These are phyloP conservation scores for Alternaria burnsii DNA, from an alignment of 2,329 filamentous ascomycete species.

Conservation along the genomic window DNA sequence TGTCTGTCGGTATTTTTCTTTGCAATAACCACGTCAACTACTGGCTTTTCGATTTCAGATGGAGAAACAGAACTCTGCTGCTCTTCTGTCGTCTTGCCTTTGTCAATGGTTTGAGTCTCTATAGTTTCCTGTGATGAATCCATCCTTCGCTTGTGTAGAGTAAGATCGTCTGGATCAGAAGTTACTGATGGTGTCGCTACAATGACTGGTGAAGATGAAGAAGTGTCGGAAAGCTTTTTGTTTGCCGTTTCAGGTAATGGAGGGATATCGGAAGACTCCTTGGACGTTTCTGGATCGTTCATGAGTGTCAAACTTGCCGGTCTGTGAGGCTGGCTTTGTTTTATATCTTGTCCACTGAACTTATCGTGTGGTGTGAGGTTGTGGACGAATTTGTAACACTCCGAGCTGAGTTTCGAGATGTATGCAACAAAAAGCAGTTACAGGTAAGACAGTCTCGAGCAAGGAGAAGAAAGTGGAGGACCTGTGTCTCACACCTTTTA, in stretches of 20 bases:
- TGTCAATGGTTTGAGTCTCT: conserved; percentile 14
- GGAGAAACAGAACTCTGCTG: conserved; percentile 8
- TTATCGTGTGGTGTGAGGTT: not conserved
- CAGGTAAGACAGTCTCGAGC: not conserved
- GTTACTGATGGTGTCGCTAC: conserved; percentile 36
- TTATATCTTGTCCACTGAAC: not conserved
- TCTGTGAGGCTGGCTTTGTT: not conserved
- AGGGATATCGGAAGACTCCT: conserved; percentile 14
- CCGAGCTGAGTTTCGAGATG: not conserved
- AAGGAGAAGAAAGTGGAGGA: conserved; percentile 5
- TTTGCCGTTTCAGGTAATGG: conserved; percentile 14
- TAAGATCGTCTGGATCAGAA: conserved; percentile 30
- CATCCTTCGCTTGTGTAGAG: conserved; percentile 24
- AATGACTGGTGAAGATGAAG: conserved; percentile 34
- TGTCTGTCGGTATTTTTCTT: conserved; percentile 26
- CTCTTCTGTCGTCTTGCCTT: not conserved
- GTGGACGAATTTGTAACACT: not conserved
- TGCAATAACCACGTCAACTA: conserved; percentile 9
- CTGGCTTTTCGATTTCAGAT: conserved; percentile 18
- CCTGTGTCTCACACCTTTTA: conserved; percentile 21
- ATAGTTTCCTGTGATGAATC: conserved; percentile 23
- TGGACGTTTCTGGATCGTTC: conserved; percentile 28
- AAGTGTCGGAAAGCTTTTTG: conserved; percentile 32
- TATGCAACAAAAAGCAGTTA: not conserved
- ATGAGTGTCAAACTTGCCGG: conserved; percentile 18